These are phyloP conservation scores for Gynostemma pentaphyllum DNA, from an alignment of 306 rosid genomes.

Conservation along the genomic window DNA sequence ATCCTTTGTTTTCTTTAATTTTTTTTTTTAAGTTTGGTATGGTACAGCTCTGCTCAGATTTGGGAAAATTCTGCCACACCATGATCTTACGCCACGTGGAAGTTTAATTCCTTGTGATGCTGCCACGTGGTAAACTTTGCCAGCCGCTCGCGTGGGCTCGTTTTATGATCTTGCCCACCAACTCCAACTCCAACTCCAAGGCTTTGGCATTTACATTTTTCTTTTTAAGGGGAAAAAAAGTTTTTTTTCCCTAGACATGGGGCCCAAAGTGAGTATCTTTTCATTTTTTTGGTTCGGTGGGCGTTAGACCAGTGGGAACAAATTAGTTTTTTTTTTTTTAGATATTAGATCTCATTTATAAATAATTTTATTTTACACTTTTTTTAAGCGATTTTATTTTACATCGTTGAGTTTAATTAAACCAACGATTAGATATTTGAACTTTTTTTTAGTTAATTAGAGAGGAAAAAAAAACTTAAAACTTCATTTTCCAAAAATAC, in stretches of 20 bases:
- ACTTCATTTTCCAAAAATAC: too few species aligned
- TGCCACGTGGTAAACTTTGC: neutral
- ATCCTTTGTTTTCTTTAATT: neutral
- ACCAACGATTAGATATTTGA: too few species aligned
- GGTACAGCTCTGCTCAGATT: neutral
- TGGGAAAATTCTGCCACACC: neutral
- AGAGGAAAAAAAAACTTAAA: too few species aligned
- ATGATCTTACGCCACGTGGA: neutral
- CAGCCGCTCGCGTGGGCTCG: constrained; percentile 11
- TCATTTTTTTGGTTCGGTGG: neutral
- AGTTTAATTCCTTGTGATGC: neutral
- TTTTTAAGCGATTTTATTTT: too few species aligned
- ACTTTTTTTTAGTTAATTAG: too few species aligned
- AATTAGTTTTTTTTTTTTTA: too few species aligned
- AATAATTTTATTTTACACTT: too few species aligned
- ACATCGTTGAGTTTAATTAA: too few species aligned
- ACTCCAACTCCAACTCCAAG: too few species aligned
- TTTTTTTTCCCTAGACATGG: too few species aligned
- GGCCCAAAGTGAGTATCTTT: neutral
- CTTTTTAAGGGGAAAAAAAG: too few species aligned
- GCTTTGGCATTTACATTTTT: neutral
- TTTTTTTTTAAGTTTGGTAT: neutral
- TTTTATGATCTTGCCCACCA: constrained; percentile 7
- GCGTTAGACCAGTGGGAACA: neutral
- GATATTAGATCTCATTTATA: too few species aligned